Conservation (phyloP, 1,139 yeast species). For the Pichia inconspicua region DNA sequence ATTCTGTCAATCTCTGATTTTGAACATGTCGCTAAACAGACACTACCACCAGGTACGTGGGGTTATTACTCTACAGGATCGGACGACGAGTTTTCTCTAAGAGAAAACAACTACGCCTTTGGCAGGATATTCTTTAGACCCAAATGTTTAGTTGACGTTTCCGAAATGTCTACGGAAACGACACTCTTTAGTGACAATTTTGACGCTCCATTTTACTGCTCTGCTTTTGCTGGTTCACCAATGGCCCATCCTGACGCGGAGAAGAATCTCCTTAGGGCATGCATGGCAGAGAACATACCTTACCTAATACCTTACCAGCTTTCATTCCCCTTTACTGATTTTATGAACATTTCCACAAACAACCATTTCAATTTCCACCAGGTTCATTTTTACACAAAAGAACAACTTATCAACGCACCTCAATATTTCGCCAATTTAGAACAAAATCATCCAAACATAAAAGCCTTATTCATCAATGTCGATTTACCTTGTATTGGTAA, state of each 20-base stretch:
- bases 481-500: conserved; percentile 53
- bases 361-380: conserved; percentile 46
- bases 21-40: conserved; percentile 30
- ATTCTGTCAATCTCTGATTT: conserved; percentile 32
- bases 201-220: conserved; percentile 51
- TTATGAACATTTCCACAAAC: conserved; percentile 34
- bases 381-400: conserved; percentile 37
- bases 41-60: conserved; percentile 29
- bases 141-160: conserved; percentile 36
- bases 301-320: conserved; percentile 48
- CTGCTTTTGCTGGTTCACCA: conserved; percentile 61
- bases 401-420: conserved; percentile 31
- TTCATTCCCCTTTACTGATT: conserved; percentile 42
- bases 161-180: conserved; percentile 32
- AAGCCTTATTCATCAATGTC: conserved; percentile 47
- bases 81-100: conserved; percentile 31
- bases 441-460: conserved; percentile 37
- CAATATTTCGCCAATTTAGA: conserved; percentile 26
- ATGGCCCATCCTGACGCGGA: conserved; percentile 64
- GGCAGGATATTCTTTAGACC: conserved; percentile 38
- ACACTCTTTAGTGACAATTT: conserved; percentile 36
- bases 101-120: conserved; percentile 34
- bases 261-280: conserved; percentile 38
- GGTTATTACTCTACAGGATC: conserved; percentile 33
- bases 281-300: conserved; percentile 37